These are phyloP conservation scores for Lathyrus tuberosus DNA, from an alignment of 306 rosid species.

Conservation along the genomic window DNA sequence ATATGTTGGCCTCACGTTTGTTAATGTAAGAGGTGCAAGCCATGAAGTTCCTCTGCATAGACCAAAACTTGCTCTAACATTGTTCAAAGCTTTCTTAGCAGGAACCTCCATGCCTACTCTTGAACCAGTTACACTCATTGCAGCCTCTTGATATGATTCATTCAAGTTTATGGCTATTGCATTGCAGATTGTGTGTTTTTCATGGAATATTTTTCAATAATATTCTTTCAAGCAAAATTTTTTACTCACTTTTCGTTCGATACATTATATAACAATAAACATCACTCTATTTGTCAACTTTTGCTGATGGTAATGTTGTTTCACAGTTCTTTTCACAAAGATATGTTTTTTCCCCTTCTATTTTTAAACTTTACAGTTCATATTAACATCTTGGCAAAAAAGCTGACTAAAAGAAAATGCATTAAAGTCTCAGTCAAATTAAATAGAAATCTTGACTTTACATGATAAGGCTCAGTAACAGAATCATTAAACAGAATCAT, in stretches of 20 bases:
- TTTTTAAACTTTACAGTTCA: no score
- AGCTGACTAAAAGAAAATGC: no score
- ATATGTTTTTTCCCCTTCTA: no score
- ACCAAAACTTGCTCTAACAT: slow-evolving; percentile 77
- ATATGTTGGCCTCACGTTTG: slow-evolving; percentile 82
- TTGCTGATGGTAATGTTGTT: background rate
- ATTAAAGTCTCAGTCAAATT: no score
- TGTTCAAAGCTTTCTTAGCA: slow-evolving; percentile 68
- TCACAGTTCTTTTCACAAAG: no score
- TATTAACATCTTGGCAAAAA: no score
- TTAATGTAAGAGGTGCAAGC: slow-evolving; percentile 87
- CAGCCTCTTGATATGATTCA: slow-evolving; percentile 14
- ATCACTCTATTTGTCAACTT: background rate
- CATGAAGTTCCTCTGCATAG: slow-evolving; percentile 91
- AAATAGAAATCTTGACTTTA: no score
- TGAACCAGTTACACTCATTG: slow-evolving; percentile 40
- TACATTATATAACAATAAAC: background rate
- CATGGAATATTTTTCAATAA: background rate
- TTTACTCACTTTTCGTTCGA: background rate
- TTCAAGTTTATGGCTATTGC: slow-evolving; percentile 31
- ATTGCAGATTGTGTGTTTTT: background rate
- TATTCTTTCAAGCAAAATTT: background rate
- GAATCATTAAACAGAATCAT: no score
- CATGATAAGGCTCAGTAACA: no score
- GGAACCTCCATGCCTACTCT: slow-evolving; percentile 66